A percentile compares a stretch with the other conserved stretches of the same genome.
Evolutionary conservation across 2,329 filamentous ascomycete species (phyloP).

Genomic region (Ceratocystis huliohia): DNA sequence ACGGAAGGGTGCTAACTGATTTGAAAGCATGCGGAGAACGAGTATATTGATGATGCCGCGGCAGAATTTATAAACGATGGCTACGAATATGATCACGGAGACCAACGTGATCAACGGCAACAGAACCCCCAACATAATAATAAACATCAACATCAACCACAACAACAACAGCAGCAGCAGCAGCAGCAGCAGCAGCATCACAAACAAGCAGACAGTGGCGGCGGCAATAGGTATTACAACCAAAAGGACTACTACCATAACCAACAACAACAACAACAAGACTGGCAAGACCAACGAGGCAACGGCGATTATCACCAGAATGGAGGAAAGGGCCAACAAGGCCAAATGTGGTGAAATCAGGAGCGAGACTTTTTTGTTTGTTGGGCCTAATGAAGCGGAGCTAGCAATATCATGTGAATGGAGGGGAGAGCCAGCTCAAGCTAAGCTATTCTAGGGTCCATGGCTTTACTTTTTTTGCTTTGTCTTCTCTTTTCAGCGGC

Average conservation of each 20-base stretch:
- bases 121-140: constrained; percentile 6
- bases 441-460: too few species aligned
- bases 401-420: too few species aligned
- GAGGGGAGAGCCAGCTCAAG: too few species aligned
- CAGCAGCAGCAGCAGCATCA: constrained; percentile 8
- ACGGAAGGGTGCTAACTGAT: not conserved
- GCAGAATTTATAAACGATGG: constrained; percentile 39
- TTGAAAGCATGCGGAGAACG: constrained; percentile 31
- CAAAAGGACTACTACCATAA: constrained; percentile 15
- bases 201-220: not conserved
- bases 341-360: constrained; percentile 19
- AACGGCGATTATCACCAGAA: constrained; percentile 10
- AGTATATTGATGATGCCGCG: constrained; percentile 36
- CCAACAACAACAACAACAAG: constrained; percentile 9
- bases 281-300: not conserved
- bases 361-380: not conserved
- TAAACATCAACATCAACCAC: not conserved
- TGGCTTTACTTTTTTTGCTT: too few species aligned
- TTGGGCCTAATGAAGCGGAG: too few species aligned
- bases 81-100: constrained; percentile 34
- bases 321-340: constrained; percentile 5
- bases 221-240: not conserved
- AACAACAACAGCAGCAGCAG: not conserved
- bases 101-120: constrained; percentile 10
- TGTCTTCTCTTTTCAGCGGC: not conserved